A percentile compares a stretch with the other conserved stretches of the same genome.
Conservation (phyloP, 768 basidiomycete genomes). For the Galerina marginata region DNA sequence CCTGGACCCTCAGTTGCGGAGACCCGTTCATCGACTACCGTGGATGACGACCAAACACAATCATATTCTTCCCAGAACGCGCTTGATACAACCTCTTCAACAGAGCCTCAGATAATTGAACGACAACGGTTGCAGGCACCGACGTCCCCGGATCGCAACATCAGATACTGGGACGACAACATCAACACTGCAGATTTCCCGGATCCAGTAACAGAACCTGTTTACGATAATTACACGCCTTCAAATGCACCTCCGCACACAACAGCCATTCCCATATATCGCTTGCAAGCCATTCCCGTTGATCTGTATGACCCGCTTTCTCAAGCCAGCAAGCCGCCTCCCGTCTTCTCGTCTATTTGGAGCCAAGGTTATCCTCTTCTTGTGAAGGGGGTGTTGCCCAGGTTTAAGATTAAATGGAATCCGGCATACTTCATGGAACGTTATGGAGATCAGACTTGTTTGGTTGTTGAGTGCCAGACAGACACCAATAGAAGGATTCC, state of each 20-base stretch:
- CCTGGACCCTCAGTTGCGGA: neutral
- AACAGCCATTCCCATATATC: conserved; percentile 34
- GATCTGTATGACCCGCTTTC: conserved; percentile 21
- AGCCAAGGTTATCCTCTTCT: conserved; percentile 75
- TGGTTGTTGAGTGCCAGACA: conserved; percentile 84
- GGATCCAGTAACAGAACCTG: conserved; percentile 20
- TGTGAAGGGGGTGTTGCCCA: conserved; percentile 66
- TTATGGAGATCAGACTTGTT: conserved; percentile 66
- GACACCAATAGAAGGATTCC: conserved; percentile 66
- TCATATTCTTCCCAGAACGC: too few relatives aligned
- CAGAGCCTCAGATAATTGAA: too few relatives aligned
- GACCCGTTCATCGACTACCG: neutral
- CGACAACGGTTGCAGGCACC: too few relatives aligned
- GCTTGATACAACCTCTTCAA: too few relatives aligned
- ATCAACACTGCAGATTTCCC: conserved; percentile 13
- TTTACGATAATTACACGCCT: conserved; percentile 32
- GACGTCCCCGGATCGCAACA: neutral
- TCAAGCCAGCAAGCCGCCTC: neutral
- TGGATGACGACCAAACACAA: too few relatives aligned
- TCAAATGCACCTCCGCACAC: conserved; percentile 28
- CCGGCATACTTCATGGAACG: conserved; percentile 80
- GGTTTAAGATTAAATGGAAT: conserved; percentile 77
- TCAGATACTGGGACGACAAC: neutral
- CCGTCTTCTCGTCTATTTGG: conserved; percentile 51
- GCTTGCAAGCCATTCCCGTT: conserved; percentile 29